Percentiles rank a stretch among this genome's conserved stretches.
Evolutionary conservation across 2,329 filamentous ascomycete species (phyloP).

Genomic region (Triangularia verruculosa): DNA sequence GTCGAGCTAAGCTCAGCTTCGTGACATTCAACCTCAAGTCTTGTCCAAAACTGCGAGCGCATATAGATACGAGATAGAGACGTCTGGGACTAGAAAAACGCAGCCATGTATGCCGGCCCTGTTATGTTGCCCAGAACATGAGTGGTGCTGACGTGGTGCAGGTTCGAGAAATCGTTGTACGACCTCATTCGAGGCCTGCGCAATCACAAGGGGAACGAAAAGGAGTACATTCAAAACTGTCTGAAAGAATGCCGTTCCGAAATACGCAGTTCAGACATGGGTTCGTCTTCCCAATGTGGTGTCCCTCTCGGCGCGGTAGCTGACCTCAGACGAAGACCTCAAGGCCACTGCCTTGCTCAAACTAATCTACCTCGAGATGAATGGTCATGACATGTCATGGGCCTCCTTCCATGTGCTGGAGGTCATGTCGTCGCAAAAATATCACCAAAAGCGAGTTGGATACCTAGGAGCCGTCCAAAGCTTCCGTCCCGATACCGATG

Average conservation of each 20-base stretch:
- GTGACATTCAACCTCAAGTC: neutral
- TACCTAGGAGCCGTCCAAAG: constrained; percentile 95
- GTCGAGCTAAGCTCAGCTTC: neutral
- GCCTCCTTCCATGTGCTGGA: constrained; percentile 97
- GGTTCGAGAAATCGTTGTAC: constrained; percentile 99
- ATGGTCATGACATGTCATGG: constrained; percentile 99
- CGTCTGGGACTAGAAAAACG: constrained; percentile 1
- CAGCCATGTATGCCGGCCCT: constrained; percentile 27
- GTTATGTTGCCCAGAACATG: neutral
- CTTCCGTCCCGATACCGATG: constrained; percentile 92
- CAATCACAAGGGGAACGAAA: constrained; percentile 92
- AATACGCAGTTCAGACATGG: constrained; percentile 90
- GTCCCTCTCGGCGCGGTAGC: neutral
- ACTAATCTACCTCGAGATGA: constrained; percentile 97
- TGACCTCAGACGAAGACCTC: constrained; percentile 57
- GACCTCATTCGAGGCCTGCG: constrained; percentile 96
- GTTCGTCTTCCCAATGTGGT: constrained; percentile 43
- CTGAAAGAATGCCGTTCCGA: constrained; percentile 94
- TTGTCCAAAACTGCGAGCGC: neutral
- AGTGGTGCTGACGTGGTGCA: constrained; percentile 40
- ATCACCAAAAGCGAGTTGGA: constrained; percentile 90
- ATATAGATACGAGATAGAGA: neutral
- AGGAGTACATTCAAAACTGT: constrained; percentile 89
- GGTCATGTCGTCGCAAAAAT: constrained; percentile 96
- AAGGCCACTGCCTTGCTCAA: constrained; percentile 96